Base-by-base conservation (phyloP, 1,284 basidiomycete species). In the Sanguinoderma infundibulare region DNA sequence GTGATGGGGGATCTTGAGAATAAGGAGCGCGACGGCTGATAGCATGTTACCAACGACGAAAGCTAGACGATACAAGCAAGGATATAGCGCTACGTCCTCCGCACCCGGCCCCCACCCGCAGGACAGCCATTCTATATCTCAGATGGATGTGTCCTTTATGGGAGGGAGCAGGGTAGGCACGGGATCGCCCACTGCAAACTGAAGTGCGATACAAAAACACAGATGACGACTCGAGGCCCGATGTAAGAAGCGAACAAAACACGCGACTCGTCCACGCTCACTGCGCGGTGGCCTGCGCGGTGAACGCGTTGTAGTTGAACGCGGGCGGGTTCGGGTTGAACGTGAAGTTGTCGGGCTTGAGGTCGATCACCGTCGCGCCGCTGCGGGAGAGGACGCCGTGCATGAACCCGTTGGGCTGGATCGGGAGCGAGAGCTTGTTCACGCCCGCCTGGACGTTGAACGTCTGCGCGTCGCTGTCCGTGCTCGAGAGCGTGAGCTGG, bases 281-380 rank as follows among this genome's bases (percentile, higher is more conserved):
- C 51, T 62, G 58, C 20, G 67, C 59, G 26, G 68, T 72, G 9
- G 79, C 79, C 52, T 78, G 79, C 42, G 80, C 79, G 42, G 87
- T 86, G 65, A 85, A 85, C 26, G 81, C 86, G 67, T 91, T 90
- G 71, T 80, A 91, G 72, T 90, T 89, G 72, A 88, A 91, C 30
- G 74, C 78, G 57, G 75, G 15, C 3, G 88, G 86, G 39, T 74
- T 79, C 10, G 78, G 75, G 58, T 84, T 71, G 73, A 90, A 90
- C 34, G 69, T 75, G 71, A 87, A 90, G 46, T 73, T 73, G 5
- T 73, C 57, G 2, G 87, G 79, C 36, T 76, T 71, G 57, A 88
- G 74, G 61, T 83, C 75, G 42, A 88, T 80, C 32, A 90, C 72
- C 1, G 77, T 82, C 66, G 76, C 60, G 26, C 86, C 85, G 63